Percentiles rank a stretch among this genome's conserved stretches.
Evolutionary conservation across 345 rosid genomes (phyloP).

Genomic region (Hibiscus tridactylites): DNA sequence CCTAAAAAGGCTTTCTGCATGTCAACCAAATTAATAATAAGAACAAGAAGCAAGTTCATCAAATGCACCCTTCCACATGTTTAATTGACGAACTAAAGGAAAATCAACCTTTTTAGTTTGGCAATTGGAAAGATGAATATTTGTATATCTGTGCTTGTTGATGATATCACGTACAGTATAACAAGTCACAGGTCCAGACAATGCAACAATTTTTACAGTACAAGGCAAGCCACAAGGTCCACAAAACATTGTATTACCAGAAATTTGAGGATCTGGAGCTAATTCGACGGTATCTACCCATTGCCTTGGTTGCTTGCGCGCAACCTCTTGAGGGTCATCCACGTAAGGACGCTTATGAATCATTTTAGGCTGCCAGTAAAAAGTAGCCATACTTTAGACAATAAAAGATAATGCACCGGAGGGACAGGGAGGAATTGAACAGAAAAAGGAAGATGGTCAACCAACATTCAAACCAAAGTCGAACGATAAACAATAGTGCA

Average conservation of each 20-base stretch:
- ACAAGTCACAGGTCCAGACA: too few relatives aligned
- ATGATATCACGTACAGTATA: too few relatives aligned
- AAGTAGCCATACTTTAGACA: neutral
- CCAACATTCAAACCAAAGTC: too few relatives aligned
- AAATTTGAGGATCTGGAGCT: slow-evolving; percentile 6
- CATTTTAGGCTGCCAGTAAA: slow-evolving; percentile 31
- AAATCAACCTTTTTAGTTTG: neutral
- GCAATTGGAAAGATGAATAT: neutral
- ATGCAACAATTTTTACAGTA: too few relatives aligned
- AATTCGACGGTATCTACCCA: slow-evolving; percentile 22
- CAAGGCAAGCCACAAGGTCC: neutral
- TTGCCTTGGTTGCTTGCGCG: slow-evolving; percentile 38
- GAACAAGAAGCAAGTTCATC: neutral
- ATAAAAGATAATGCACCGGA: neutral
- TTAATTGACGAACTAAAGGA: neutral
- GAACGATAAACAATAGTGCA: too few relatives aligned
- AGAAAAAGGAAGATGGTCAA: too few relatives aligned
- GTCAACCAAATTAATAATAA: too few relatives aligned
- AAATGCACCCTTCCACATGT: neutral
- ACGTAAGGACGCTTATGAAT: slow-evolving; percentile 38
- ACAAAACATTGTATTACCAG: slow-evolving; percentile 26
- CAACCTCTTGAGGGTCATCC: slow-evolving; percentile 30
- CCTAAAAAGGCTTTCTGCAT: neutral
- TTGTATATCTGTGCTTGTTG: neutral
- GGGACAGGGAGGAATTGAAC: too few relatives aligned